A percentile compares a stretch with the other conserved stretches of the same genome.
These are phyloP conservation scores for Talaromyces amestolkiae DNA, from an alignment of 2,329 filamentous ascomycete species.

Conservation along the genomic window DNA sequence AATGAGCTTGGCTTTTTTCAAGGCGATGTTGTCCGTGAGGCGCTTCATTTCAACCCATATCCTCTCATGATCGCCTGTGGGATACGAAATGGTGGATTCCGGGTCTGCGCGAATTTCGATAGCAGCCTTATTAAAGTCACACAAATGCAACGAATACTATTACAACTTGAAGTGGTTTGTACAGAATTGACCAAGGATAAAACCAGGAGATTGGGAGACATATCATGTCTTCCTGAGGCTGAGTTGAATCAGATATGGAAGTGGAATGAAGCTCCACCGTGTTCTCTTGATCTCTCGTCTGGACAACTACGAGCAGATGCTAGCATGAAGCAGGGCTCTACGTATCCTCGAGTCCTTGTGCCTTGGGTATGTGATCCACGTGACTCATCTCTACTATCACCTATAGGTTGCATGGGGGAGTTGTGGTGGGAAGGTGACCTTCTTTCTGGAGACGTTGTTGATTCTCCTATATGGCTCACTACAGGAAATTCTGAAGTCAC, in stretches of 20 bases:
- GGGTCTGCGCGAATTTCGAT: conserved; percentile 47
- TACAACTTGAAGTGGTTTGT: conserved; percentile 34
- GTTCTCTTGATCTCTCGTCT: conserved; percentile 32
- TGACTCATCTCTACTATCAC: conserved; percentile 37
- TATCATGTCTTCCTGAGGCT: conserved; percentile 37
- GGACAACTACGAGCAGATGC: conserved; percentile 11
- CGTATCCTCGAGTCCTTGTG: conserved; percentile 31
- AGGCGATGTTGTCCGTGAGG: conserved; percentile 37
- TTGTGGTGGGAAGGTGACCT: conserved; percentile 45
- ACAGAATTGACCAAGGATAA: conserved; percentile 23
- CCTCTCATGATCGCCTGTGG: conserved; percentile 51
- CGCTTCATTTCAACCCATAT: conserved; percentile 48
- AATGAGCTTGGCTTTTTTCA: conserved; percentile 38
- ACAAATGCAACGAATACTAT: conserved; percentile 41
- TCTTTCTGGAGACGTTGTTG: conserved; percentile 29
- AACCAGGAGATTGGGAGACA: conserved; percentile 30
- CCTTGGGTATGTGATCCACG: conserved; percentile 42
- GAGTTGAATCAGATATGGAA: conserved; percentile 46
- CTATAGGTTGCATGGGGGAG: conserved; percentile 49
- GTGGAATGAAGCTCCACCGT: conserved; percentile 40
- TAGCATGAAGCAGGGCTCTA: conserved; percentile 13
- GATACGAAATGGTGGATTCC: conserved; percentile 43
- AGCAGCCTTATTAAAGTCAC: conserved; percentile 32
- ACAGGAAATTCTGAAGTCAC: not conserved
- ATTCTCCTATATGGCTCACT: conserved; percentile 6